Evolutionary conservation across 371 early-diverging fungal genomes (phyloP).

Genomic region (Rhizopus microsporus): DNA sequence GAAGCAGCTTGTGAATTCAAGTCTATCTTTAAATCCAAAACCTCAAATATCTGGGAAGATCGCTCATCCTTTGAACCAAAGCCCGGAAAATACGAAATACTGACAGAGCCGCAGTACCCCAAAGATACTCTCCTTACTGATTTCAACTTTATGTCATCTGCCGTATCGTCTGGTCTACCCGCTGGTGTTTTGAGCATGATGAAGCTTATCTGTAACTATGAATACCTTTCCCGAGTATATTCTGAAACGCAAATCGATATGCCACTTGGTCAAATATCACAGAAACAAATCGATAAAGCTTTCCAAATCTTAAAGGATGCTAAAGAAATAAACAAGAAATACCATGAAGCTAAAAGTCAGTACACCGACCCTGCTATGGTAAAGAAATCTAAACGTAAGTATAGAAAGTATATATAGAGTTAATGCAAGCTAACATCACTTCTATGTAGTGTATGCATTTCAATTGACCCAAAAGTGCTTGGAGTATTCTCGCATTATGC

Average conservation of each 20-base stretch:
- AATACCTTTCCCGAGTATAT: conserved; percentile 37
- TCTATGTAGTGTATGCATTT: conserved; percentile 10
- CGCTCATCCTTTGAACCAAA: conserved; percentile 33
- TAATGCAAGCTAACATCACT: not conserved
- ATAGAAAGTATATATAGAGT: not conserved
- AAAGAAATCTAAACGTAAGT: conserved; percentile 13
- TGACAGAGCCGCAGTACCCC: conserved; percentile 24
- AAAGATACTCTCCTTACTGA: conserved; percentile 28
- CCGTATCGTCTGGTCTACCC: conserved; percentile 18
- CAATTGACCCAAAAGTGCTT: conserved; percentile 21
- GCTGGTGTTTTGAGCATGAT: conserved; percentile 34
- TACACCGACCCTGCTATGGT: conserved; percentile 11
- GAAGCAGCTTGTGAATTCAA: conserved; percentile 58
- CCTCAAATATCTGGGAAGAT: conserved; percentile 55
- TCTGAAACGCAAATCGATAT: conserved; percentile 40
- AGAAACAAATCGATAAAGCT: conserved; percentile 38
- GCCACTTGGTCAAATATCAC: conserved; percentile 54
- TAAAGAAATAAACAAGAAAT: not conserved
- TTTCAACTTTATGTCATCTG: conserved; percentile 25
- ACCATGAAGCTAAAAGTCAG: not conserved
- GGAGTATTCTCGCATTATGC: conserved; percentile 21
- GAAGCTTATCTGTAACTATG: conserved; percentile 50
- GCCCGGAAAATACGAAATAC: conserved; percentile 50
- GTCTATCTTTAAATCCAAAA: conserved; percentile 61
- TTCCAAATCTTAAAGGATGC: conserved; percentile 33